Evolutionary conservation across 441 rosid species (phyloP).

Genomic region (Corymbia citriodora): DNA sequence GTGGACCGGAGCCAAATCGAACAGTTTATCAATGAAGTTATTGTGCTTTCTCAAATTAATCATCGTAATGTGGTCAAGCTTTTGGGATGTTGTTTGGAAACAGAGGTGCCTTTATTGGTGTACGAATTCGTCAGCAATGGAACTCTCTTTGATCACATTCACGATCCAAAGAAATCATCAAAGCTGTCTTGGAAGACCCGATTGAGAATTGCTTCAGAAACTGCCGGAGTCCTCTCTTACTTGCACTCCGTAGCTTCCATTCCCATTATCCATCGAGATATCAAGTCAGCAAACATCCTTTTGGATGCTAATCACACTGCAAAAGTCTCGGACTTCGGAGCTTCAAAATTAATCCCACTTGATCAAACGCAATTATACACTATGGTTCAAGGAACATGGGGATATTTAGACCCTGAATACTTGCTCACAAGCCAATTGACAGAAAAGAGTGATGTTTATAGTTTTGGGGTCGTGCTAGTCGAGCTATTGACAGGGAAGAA

Average conservation of each 20-base stretch:
- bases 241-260: not conserved
- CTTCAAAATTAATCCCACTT: not conserved
- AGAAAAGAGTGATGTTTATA: not conserved
- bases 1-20: not conserved
- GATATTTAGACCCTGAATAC: not conserved
- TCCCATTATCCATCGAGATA: not conserved
- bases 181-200: not conserved
- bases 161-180: not conserved
- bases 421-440: not conserved
- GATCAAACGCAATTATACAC: not conserved
- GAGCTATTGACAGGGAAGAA: not conserved
- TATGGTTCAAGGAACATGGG: not conserved
- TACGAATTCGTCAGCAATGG: accelerated
- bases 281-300: not conserved
- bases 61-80: not conserved
- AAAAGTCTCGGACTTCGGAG: not conserved
- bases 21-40: not conserved
- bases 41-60: not conserved
- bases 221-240: not conserved
- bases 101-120: not conserved
- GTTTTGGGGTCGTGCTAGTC: not conserved
- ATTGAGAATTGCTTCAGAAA: not conserved
- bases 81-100: not conserved
- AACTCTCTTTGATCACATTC: not conserved
- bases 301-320: not conserved